A percentile compares a stretch with the other conserved stretches of the same genome.
These are phyloP conservation scores for Avena atlantica DNA, from an alignment of 176 grass and related monocot species.

Conservation along the genomic window DNA sequence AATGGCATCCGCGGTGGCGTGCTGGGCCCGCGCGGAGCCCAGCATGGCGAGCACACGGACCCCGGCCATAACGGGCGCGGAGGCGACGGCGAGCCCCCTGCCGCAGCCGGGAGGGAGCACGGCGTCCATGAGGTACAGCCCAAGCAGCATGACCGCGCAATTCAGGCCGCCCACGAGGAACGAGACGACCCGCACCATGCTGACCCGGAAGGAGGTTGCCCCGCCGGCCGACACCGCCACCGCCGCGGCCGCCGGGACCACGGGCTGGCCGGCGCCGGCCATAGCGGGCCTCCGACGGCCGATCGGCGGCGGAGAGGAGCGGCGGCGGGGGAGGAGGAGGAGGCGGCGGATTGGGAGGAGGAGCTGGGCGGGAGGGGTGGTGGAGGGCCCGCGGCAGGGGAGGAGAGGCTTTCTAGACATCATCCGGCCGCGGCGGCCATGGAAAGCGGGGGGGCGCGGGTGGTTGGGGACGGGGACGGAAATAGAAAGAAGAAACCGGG, in stretches of 20 bases:
- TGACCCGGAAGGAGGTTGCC: constrained; percentile 59
- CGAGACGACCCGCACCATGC: constrained; percentile 78
- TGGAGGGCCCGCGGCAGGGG: constrained; percentile 47
- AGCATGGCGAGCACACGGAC: constrained; percentile 85
- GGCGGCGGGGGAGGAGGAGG: constrained; percentile 54
- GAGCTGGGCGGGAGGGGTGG: constrained; percentile 43
- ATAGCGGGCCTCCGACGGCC: constrained; percentile 44
- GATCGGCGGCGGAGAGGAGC: constrained; percentile 43
- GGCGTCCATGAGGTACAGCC: constrained; percentile 57
- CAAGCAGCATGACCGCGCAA: constrained; percentile 66
- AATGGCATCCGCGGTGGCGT: constrained; percentile 86
- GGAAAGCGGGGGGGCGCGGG: constrained; percentile 41
- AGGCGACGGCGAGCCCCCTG: constrained; percentile 53
- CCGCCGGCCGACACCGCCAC: constrained; percentile 7
- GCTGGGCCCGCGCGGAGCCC: constrained; percentile 76
- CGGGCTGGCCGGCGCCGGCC: constrained; percentile 46
- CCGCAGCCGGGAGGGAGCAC: constrained; percentile 55
- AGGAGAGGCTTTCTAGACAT: constrained; percentile 61
- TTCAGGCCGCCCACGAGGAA: constrained; percentile 76
- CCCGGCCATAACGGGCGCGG: constrained; percentile 51
- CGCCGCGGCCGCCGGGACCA: constrained; percentile 10
- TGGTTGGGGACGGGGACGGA: constrained; percentile 44
- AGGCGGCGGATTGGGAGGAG: constrained; percentile 50
- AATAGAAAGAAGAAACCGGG: constrained; percentile 48
- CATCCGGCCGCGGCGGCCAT: constrained; percentile 54